phyloP scores from a whole-genome alignment of 148 eudicot species.

The Dianthus caryophyllus region DNA sequence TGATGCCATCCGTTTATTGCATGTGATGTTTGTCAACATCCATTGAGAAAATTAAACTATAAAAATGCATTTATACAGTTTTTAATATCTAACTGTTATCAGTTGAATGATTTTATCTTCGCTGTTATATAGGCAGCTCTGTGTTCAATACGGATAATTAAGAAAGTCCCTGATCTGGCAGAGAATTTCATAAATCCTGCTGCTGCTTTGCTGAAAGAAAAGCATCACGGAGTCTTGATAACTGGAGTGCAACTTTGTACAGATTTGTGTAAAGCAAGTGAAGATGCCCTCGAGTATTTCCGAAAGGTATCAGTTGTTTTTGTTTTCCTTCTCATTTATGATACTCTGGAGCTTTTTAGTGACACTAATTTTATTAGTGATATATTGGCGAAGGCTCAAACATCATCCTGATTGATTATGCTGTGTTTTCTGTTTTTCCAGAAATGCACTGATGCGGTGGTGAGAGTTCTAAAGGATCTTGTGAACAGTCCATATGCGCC shows the following conservation, averaged over 20 bases:
- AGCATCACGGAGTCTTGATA: constrained; percentile 93
- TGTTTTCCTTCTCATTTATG: neutral
- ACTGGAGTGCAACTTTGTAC: constrained; percentile 90
- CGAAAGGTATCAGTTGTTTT: constrained; percentile 55
- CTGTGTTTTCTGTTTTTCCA: constrained; percentile 21
- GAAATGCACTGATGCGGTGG: constrained; percentile 91
- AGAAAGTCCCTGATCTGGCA: constrained; percentile 98
- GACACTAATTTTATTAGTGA: neutral
- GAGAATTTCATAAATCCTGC: constrained; percentile 87
- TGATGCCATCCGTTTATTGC: neutral
- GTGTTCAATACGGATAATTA: constrained; percentile 84
- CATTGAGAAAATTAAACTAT: neutral
- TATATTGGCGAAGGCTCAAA: neutral
- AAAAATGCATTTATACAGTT: neutral
- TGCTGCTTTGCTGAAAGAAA: constrained; percentile 83
- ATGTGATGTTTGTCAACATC: neutral
- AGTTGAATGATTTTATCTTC: constrained; percentile 9
- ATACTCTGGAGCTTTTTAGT: constrained; percentile 1
- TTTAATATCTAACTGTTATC: neutral
- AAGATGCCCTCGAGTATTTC: constrained; percentile 91
- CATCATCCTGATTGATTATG: neutral
- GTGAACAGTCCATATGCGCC: constrained; percentile 96
- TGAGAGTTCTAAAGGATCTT: constrained; percentile 81
- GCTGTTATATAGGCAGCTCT: constrained; percentile 77
- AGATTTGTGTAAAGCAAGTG: constrained; percentile 72